A percentile compares a stretch with the other conserved stretches of the same genome.
phyloP scores from a whole-genome alignment of 148 eudicot species.

The Arbutus unedo region DNA sequence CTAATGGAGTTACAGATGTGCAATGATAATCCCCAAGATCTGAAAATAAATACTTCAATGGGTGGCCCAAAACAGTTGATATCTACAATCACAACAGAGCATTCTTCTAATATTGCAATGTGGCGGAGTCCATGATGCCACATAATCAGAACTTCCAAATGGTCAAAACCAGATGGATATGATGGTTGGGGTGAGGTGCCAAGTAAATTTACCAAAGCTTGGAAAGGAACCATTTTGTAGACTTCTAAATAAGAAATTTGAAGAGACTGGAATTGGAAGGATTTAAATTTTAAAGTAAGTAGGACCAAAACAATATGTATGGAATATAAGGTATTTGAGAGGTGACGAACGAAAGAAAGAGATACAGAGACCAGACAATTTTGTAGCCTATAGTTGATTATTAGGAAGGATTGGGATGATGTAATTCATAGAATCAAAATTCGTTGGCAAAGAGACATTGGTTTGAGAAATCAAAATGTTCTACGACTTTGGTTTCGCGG shows the following conservation, averaged over 20 bases:
- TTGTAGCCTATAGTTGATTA: neutral
- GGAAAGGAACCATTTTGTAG: neutral
- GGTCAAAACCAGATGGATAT: neutral
- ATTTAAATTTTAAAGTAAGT: neutral
- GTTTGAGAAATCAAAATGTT: neutral
- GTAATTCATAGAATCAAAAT: neutral
- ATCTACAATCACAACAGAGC: neutral
- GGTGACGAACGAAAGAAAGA: neutral
- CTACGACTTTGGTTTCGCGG: neutral
- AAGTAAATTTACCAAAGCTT: neutral
- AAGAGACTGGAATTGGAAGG: neutral
- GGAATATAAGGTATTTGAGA: neutral
- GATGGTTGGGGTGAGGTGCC: neutral
- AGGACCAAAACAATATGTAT: neutral
- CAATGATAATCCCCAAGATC: neutral
- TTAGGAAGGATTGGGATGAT: neutral
- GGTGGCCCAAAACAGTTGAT: neutral
- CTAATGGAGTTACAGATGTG: neutral
- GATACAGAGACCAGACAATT: neutral
- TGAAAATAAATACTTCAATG: neutral
- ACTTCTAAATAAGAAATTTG: neutral
- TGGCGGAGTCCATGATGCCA: neutral
- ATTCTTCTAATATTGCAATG: neutral
- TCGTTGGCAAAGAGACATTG: too few relatives aligned
- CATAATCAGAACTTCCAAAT: neutral